phyloP scores from a whole-genome alignment of 441 rosid species.

The Euphorbia schlechtendalii region DNA sequence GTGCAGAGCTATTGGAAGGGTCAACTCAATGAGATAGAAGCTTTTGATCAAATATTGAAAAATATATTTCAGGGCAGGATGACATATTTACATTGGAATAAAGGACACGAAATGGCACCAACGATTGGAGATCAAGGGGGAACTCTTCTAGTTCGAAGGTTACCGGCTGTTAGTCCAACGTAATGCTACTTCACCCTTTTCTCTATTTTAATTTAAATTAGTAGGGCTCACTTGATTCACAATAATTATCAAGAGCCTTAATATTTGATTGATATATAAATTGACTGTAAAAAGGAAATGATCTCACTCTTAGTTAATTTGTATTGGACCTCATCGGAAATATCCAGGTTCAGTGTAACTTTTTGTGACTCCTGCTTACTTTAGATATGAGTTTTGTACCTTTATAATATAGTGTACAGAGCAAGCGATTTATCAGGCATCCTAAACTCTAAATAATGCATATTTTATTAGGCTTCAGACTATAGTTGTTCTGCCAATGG shows the following conservation, averaged over 20 bases:
- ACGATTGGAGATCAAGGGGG: slow-evolving; percentile 54
- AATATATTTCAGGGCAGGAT: slow-evolving; percentile 65
- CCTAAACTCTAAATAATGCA: background rate
- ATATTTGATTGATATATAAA: background rate
- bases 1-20: slow-evolving; percentile 60
- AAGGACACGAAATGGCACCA: slow-evolving; percentile 68
- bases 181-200: slow-evolving; percentile 27
- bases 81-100: slow-evolving; percentile 66
- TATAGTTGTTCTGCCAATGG: background rate
- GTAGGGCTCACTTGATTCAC: slow-evolving; percentile 3
- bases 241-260: slow-evolving; percentile 1
- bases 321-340: background rate
- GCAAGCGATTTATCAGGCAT: background rate
- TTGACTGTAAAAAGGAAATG: slow-evolving; percentile 7
- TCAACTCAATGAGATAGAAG: slow-evolving; percentile 44
- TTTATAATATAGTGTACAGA: background rate
- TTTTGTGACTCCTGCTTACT: slow-evolving; percentile 1
- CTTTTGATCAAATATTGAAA: slow-evolving; percentile 50
- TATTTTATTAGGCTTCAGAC: slow-evolving; percentile 1
- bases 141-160: slow-evolving; percentile 79
- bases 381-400: background rate
- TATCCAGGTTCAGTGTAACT: background rate
- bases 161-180: slow-evolving; percentile 59
- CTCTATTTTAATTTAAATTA: background rate
- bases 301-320: background rate